These are phyloP conservation scores for Entrophospora sp. DNA, from an alignment of 192 early-diverging fungal species.

Conservation along the genomic window DNA sequence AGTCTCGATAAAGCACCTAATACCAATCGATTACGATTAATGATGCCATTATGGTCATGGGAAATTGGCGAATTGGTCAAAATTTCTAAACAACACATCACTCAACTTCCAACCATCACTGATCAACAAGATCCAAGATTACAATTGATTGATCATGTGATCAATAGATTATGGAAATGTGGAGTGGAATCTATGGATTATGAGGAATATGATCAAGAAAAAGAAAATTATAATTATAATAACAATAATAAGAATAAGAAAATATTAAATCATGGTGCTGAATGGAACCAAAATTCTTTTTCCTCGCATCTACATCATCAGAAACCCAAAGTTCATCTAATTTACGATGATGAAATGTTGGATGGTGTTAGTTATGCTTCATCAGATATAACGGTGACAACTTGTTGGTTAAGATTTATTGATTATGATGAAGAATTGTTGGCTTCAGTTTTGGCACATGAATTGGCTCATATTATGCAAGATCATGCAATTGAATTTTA, in stretches of 20 bases:
- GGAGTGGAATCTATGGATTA: too few species aligned
- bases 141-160: neutral
- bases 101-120: too few species aligned
- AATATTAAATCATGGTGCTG: too few species aligned
- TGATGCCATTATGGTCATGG: conserved; percentile 19
- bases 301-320: too few species aligned
- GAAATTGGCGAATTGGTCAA: neutral
- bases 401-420: conserved; percentile 19
- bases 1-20: conserved; percentile 6
- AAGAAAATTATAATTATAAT: neutral
- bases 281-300: too few species aligned
- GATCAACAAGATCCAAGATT: neutral
- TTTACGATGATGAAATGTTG: conserved; percentile 8
- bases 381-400: conserved; percentile 10
- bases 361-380: conserved; percentile 13
- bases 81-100: neutral
- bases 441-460: conserved; percentile 46
- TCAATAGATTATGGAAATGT: neutral
- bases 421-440: conserved; percentile 37
- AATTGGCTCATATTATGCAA: conserved; percentile 49
- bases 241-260: neutral
- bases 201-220: too few species aligned
- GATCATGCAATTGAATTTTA: conserved; percentile 49
- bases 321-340: neutral
- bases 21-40: neutral